phyloP scores from a whole-genome alignment of 2,329 filamentous ascomycete genomes.

The Cladophialophora yegresii region DNA sequence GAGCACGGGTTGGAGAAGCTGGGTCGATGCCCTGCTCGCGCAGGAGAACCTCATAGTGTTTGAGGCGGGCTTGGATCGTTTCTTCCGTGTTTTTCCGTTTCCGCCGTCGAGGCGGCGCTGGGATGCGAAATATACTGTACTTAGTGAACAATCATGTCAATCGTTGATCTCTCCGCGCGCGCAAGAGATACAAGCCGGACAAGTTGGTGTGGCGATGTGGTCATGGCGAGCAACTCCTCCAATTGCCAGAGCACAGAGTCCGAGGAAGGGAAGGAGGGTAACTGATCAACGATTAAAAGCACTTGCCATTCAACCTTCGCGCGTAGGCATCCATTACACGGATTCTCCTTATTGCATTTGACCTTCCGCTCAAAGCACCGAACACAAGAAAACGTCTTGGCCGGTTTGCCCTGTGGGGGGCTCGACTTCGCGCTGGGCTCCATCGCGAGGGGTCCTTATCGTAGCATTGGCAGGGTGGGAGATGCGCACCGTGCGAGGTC shows the following conservation, averaged over 20 bases:
- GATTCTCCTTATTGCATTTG: constrained; percentile 71
- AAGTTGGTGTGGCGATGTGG: neutral
- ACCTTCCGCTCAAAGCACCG: constrained; percentile 61
- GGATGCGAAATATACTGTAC: constrained; percentile 36
- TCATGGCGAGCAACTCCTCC: neutral
- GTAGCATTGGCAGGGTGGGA: neutral
- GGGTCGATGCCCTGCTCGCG: constrained; percentile 64
- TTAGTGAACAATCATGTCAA: neutral
- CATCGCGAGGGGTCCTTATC: neutral
- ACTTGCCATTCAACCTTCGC: constrained; percentile 57
- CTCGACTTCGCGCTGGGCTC: neutral
- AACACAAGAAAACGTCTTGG: constrained; percentile 25
- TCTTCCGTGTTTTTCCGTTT: constrained; percentile 66
- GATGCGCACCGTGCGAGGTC: neutral
- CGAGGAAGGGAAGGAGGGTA: neutral
- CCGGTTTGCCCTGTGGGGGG: neutral
- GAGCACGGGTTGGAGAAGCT: constrained; percentile 60
- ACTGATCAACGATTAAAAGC: neutral
- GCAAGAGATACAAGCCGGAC: neutral
- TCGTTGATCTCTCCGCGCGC: constrained; percentile 32
- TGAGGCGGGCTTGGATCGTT: constrained; percentile 67
- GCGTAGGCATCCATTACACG: constrained; percentile 69
- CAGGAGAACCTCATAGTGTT: constrained; percentile 67
- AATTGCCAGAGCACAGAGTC: neutral
- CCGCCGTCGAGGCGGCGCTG: constrained; percentile 57